Evolutionary conservation across 306 rosid genomes (phyloP), one percentile per base, ranked within the genome.

Genomic region (Sindora glabra): DNA sequence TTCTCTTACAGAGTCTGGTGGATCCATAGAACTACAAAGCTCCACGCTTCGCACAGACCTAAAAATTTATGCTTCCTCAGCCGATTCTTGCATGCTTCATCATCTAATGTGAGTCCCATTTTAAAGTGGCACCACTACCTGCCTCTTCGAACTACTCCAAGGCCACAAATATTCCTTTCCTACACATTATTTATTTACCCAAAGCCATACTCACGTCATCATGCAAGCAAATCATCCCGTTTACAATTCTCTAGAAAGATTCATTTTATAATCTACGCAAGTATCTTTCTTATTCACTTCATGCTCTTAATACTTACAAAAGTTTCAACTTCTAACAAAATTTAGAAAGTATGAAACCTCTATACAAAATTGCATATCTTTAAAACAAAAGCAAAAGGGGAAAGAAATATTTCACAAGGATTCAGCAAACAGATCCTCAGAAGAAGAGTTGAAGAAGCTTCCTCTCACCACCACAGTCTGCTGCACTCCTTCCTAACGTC

Each of bases 401-500:
- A 13, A 6, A 55, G 27, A 61, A 13, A 24, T 4, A 29, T 29
- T 4, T 6, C 8, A 9, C 34, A 29, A 29, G 5, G 34, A 9
- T 4, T 6, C 8, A 29, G 8, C 8, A 29, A 29, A 29, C 8
- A 29, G 3, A 3, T 12, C 33, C 29, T 64, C 52, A 82, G 59
- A 82, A 29, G 68, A 83, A 86, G 16, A 86, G 75, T 36, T 67
- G 66, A 2, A 78, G 79, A 52, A 65, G 83, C 39, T 76, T 74
- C 27, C 47, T 76, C 58, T 68, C 46, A 22, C 37, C 30, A 12
- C 24, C 26, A 0, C 56, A 40, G 62, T 64, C 44, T 48, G 17
- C 14, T 21, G n/a, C n/a, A 61, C 37, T 36, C 60, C 55, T 45
- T 18, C 29, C 69, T n/a, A n/a, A n/a, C 37, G 77, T 62, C 15